Evolutionary conservation across 2,329 filamentous ascomycete genomes (phyloP).

Genomic region (Raffaelea ambrosiae): DNA sequence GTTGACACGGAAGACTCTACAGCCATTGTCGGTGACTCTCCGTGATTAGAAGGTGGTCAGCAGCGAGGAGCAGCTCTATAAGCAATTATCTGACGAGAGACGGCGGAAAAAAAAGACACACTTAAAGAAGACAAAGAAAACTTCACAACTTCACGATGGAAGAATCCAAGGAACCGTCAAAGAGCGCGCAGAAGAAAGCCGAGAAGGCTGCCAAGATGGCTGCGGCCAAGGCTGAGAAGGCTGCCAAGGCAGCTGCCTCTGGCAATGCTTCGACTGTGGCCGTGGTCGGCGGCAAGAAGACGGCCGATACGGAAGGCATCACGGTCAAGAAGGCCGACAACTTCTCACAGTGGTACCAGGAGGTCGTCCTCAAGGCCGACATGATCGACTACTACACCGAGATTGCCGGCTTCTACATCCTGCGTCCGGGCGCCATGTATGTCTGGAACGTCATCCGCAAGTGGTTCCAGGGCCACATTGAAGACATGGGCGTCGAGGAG

Average conservation of each 20-base stretch:
- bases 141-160: constrained; percentile 7
- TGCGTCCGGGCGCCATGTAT: constrained; percentile 57
- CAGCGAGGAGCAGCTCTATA: no score
- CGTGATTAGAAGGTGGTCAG: no score
- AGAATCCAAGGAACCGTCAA: constrained; percentile 36
- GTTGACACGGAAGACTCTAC: no score
- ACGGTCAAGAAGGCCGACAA: constrained; percentile 78
- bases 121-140: not conserved
- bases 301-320: constrained; percentile 73
- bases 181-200: constrained; percentile 58
- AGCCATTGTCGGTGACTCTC: no score
- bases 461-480: constrained; percentile 68
- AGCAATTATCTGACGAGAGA: no score
- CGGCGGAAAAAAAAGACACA: no score
- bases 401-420: constrained; percentile 94
- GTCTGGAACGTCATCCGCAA: constrained; percentile 59
- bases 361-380: constrained; percentile 92
- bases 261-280: constrained; percentile 37
- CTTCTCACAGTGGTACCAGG: constrained; percentile 94
- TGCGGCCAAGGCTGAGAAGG: constrained; percentile 53
- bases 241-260: constrained; percentile 37
- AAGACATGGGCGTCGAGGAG: constrained; percentile 87
- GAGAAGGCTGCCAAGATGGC: constrained; percentile 55
- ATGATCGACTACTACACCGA: constrained; percentile 94
- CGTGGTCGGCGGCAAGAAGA: constrained; percentile 50